Evolutionary conservation across 2,329 filamentous ascomycete genomes (phyloP).

Genomic region (Lecanicillium sp.): DNA sequence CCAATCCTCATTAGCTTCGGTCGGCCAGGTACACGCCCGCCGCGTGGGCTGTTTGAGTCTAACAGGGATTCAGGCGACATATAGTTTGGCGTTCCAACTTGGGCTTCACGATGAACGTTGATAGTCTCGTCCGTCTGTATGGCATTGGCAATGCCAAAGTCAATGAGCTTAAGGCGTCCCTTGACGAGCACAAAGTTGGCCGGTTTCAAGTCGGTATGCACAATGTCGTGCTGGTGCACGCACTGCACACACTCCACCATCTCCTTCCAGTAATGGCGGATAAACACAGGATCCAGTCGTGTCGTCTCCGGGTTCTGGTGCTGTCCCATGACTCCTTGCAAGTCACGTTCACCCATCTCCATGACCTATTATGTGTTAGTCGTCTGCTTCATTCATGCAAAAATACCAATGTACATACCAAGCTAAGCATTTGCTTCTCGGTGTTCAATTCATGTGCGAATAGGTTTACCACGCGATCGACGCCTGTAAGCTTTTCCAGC

Average conservation of each 20-base stretch:
- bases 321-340: conserved; percentile 74
- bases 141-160: conserved; percentile 96
- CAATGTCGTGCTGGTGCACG: conserved; percentile 84
- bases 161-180: conserved; percentile 87
- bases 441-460: conserved; percentile 92
- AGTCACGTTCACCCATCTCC: conserved; percentile 93
- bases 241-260: conserved; percentile 94
- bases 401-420: conserved; percentile 47
- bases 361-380: conserved; percentile 56
- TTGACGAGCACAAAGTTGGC: conserved; percentile 93
- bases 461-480: conserved; percentile 83
- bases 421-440: conserved; percentile 77
- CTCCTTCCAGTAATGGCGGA: conserved; percentile 98
- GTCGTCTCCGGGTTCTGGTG: conserved; percentile 64
- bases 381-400: conserved; percentile 1
- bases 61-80: conserved; percentile 95
- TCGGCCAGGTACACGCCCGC: conserved; percentile 28
- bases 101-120: conserved; percentile 92
- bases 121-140: conserved; percentile 94
- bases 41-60: conserved; percentile 65
- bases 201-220: conserved; percentile 94
- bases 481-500: conserved; percentile 68
- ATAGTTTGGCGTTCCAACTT: conserved; percentile 95
- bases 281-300: conserved; percentile 79
- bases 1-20: conserved; percentile 89